phyloP scores from a whole-genome alignment of 2,329 filamentous ascomycete genomes.

The Diaporthe citriasiana region DNA sequence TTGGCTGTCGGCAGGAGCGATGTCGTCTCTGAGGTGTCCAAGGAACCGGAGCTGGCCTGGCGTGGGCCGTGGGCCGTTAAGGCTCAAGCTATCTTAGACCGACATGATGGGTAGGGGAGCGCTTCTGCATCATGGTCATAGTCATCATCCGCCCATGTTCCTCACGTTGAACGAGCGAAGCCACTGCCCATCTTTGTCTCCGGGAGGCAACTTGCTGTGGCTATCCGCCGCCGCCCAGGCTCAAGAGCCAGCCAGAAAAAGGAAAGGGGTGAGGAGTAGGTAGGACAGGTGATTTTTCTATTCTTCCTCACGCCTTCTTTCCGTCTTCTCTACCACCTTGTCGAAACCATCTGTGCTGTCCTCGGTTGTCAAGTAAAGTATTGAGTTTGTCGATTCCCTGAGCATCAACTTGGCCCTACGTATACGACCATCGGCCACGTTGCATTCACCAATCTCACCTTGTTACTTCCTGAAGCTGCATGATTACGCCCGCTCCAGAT shows the following conservation, averaged over 20 bases:
- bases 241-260: constrained; percentile 30
- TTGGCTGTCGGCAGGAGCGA: constrained; percentile 32
- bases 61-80: constrained; percentile 19
- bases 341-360: neutral
- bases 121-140: constrained; percentile 29
- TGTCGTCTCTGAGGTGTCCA: constrained; percentile 8
- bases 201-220: constrained; percentile 28
- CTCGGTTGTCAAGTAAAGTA: constrained; percentile 5
- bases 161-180: constrained; percentile 34
- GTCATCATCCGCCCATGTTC: constrained; percentile 8
- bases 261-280: constrained; percentile 29
- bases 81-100: constrained; percentile 26
- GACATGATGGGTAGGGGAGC: neutral
- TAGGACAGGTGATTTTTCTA: constrained; percentile 32
- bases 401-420: constrained; percentile 27
- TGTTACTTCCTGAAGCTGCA: constrained; percentile 28
- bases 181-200: constrained; percentile 25
- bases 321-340: constrained; percentile 13
- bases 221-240: constrained; percentile 33
- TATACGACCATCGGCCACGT: constrained; percentile 8
- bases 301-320: constrained; percentile 10
- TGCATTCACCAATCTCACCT: constrained; percentile 33
- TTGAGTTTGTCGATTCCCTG: constrained; percentile 16
- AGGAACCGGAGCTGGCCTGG: constrained; percentile 15
- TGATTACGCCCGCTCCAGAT: constrained; percentile 26